These are phyloP conservation scores for Phytophthora hibernalis DNA, from an alignment of 352 stramenopile genomes.

Conservation along the genomic window DNA sequence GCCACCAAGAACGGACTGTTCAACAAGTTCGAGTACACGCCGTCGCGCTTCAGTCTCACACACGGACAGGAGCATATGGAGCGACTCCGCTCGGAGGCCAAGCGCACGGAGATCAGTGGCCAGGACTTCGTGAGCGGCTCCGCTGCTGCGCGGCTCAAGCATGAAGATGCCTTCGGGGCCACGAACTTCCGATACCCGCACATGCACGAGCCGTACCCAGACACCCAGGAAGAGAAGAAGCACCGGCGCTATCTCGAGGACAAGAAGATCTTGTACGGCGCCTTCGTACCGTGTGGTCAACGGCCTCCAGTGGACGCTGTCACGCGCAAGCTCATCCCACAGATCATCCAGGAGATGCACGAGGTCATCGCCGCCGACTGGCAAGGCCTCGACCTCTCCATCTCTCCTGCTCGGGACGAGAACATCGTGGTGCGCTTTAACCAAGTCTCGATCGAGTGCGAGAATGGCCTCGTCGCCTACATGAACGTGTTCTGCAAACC, in stretches of 20 bases:
- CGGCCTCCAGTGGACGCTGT: slow-evolving; percentile 62
- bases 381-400: slow-evolving; percentile 60
- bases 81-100: slow-evolving; percentile 66
- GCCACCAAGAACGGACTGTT: slow-evolving; percentile 77
- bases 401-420: slow-evolving; percentile 65
- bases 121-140: slow-evolving; percentile 69
- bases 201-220: slow-evolving; percentile 71
- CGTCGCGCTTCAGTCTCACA: slow-evolving; percentile 69
- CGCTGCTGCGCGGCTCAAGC: slow-evolving; percentile 62
- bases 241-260: slow-evolving; percentile 69
- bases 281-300: slow-evolving; percentile 70
- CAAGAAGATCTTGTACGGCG: slow-evolving; percentile 75
- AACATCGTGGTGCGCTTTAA: slow-evolving; percentile 69
- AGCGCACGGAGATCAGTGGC: slow-evolving; percentile 75
- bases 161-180: slow-evolving; percentile 78
- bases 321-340: slow-evolving; percentile 71
- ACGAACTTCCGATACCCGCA: slow-evolving; percentile 68
- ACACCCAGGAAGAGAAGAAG: slow-evolving; percentile 58
- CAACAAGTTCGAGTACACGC: slow-evolving; percentile 80
- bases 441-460: slow-evolving; percentile 54
- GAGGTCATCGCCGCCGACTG: slow-evolving; percentile 68
- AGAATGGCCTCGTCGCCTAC: slow-evolving; percentile 74
- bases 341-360: slow-evolving; percentile 78
- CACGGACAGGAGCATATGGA: slow-evolving; percentile 77
- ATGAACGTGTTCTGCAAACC: slow-evolving; percentile 85